Evolutionary conservation across 345 rosid genomes (phyloP).

Genomic region (Sapria himalayana): DNA sequence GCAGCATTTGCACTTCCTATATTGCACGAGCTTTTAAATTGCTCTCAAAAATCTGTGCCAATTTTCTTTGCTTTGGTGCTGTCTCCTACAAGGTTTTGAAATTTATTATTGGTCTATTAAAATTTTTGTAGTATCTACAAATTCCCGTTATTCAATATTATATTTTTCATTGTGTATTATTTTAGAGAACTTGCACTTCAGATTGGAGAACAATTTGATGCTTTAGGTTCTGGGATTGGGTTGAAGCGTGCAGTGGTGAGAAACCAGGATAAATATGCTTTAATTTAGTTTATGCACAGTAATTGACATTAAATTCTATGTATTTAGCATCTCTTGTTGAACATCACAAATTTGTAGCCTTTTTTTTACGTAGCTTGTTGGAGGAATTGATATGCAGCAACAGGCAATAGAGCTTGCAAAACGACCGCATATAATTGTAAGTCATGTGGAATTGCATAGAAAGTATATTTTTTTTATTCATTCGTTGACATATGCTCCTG

Average conservation of each 20-base stretch:
- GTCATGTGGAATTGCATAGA: no score
- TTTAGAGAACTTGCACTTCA: slow-evolving; percentile 81
- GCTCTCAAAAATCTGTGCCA: slow-evolving; percentile 39
- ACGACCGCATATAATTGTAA: slow-evolving; percentile 69
- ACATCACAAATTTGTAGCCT: background rate
- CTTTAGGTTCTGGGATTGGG: slow-evolving; percentile 62
- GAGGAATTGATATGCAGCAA: slow-evolving; percentile 78
- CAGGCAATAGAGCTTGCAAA: slow-evolving; percentile 59
- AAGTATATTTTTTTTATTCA: no score
- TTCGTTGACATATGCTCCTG: no score
- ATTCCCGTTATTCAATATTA: background rate
- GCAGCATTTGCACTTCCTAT: slow-evolving; percentile 96
- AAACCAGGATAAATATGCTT: background rate
- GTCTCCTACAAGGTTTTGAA: slow-evolving; percentile 64
- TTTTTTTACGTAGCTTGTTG: slow-evolving; percentile 49
- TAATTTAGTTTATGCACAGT: background rate
- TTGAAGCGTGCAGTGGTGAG: slow-evolving; percentile 81
- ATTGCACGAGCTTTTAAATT: slow-evolving; percentile 49
- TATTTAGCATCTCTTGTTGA: background rate
- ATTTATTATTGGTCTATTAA: background rate
- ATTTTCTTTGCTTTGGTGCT: slow-evolving; percentile 80
- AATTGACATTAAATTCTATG: background rate
- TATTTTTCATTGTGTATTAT: background rate
- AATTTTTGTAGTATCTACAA: background rate
- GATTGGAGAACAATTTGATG: slow-evolving; percentile 92